Base-by-base conservation (phyloP, 176 grass and related monocot genomes). In the Bromus sterilis region DNA sequence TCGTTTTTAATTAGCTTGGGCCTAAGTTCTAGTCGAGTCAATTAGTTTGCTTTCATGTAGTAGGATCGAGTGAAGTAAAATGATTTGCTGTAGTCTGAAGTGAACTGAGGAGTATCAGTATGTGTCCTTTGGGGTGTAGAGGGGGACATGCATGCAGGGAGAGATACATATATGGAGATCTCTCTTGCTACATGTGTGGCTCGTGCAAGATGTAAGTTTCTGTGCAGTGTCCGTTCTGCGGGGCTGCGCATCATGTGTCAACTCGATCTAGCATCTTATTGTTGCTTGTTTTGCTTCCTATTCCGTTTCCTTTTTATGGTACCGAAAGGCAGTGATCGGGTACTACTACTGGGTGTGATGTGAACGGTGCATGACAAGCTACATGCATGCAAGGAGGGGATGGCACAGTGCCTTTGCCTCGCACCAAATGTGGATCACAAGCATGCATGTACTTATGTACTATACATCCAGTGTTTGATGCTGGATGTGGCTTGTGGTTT, bases 271-370 rank as follows among this genome's bases (percentile, higher is more conserved):
- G 56, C 73, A 74, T 82, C 56, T 78, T 37, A 66, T 78, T 89
- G 77, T 85, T 85, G 63, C 87, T 85, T 89, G 73, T 89, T 89
- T 83, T 78, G 74, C 58, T 79, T 90, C 83, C 78, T 89, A 75
- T 86, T 86, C 71, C 44, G 16, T 66, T 82, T 59, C 74, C 88
- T 86, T 90, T 86, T 82, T 78, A 51, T 79, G 78, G 79, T 83
- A 61, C 79, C 40, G 24, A 35, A 64, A 82, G 55, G 79, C 74
- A 82, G 35, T 43, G 78, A n/a, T 71, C 61, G 40, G 33, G 28
- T 51, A 53, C 49, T 2, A 25, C n/a, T 25, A 0, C 18, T n/a
- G 76, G 74, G 80, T 80, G 21, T 60, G 76, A 88, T 89, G 87
- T 81, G 82, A 77, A 81, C 40, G 77, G 78, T 85, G 71, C 41